phyloP scores from a whole-genome alignment of 257 asterid species.

The Striga asiatica region DNA sequence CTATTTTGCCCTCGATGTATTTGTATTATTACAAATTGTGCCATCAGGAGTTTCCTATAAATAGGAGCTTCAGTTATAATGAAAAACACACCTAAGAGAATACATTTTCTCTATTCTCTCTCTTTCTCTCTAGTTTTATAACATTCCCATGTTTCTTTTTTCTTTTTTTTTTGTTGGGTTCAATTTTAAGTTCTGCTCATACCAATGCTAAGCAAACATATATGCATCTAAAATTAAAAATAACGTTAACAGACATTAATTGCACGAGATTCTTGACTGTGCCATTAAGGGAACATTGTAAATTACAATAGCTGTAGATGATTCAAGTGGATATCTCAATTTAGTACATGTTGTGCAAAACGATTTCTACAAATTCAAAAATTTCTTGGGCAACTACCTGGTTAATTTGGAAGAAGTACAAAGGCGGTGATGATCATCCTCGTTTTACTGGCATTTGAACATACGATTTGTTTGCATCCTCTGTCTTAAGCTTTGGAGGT shows the following conservation, averaged over 20 bases:
- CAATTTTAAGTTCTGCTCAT: too few relatives aligned
- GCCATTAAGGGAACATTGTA: background rate
- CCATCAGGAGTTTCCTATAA: too few relatives aligned
- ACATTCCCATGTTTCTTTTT: too few relatives aligned
- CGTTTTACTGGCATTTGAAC: conserved; percentile 94
- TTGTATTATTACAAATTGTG: too few relatives aligned
- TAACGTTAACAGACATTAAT: background rate
- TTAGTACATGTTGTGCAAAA: background rate
- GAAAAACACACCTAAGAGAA: too few relatives aligned
- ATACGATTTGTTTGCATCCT: conserved; percentile 96
- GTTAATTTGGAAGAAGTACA: background rate
- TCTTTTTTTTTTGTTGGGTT: too few relatives aligned
- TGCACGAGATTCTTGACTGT: background rate
- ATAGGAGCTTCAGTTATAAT: too few relatives aligned
- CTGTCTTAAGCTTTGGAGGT: conserved; percentile 97
- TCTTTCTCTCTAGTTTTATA: too few relatives aligned
- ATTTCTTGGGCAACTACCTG: conserved; percentile 4
- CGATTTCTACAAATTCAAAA: conserved; percentile 13
- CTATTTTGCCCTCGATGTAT: too few relatives aligned
- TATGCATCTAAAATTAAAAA: background rate
- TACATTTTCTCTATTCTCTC: too few relatives aligned
- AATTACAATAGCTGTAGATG: background rate
- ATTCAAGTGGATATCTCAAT: background rate
- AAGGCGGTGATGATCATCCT: conserved; percentile 21
- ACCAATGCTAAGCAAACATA: background rate